Evolutionary conservation across 1,139 yeast genomes (phyloP).

Genomic region (Pichia sp.): DNA sequence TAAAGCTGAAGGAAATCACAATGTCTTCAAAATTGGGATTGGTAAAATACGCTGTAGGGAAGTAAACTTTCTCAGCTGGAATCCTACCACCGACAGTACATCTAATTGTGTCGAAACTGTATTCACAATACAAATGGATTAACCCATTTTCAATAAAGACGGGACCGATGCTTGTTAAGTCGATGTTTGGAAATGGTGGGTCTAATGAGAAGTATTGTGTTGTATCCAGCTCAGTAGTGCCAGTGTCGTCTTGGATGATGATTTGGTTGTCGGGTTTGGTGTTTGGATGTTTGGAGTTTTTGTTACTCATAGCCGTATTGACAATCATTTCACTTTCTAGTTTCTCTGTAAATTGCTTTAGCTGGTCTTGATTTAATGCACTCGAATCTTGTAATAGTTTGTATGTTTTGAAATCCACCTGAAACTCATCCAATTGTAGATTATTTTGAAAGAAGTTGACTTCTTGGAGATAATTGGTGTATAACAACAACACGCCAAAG

Average conservation of each 20-base stretch:
- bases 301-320: background rate
- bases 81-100: constrained; percentile 28
- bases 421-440: constrained; percentile 21
- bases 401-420: constrained; percentile 24
- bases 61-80: constrained; percentile 24
- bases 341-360: background rate
- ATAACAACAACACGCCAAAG: constrained; percentile 23
- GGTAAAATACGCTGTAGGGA: constrained; percentile 23
- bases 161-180: constrained; percentile 27
- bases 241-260: constrained; percentile 3
- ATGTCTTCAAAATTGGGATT: constrained; percentile 25
- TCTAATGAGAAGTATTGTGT: constrained; percentile 15
- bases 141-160: constrained; percentile 31
- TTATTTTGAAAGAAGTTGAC: constrained; percentile 25
- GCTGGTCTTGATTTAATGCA: constrained; percentile 3
- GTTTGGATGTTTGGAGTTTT: background rate
- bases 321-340: background rate
- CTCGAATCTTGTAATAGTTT: constrained; percentile 21
- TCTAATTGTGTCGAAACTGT: constrained; percentile 22
- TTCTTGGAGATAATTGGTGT: constrained; percentile 28
- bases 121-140: constrained; percentile 24
- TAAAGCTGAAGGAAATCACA: constrained; percentile 11
- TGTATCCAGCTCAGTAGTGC: background rate
- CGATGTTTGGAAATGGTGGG: constrained; percentile 29
- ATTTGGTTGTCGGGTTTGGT: background rate